Evolutionary conservation across 2,329 filamentous ascomycete genomes (phyloP), one percentile per base, ranked within the genome.

Genomic region (Penicillium freii): DNA sequence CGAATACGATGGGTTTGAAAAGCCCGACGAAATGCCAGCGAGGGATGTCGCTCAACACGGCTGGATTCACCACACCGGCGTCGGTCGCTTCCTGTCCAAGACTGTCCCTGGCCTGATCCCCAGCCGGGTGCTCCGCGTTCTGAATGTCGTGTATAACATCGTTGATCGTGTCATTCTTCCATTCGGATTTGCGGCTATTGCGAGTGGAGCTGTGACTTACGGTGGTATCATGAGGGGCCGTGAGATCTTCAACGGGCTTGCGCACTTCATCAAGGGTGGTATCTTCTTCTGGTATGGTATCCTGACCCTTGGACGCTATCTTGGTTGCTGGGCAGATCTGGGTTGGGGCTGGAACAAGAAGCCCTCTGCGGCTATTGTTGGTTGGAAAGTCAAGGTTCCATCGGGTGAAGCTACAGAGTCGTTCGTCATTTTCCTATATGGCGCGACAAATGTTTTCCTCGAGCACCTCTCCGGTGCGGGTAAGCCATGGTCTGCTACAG

Each of bases 331-430:
- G 72, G 87, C 89, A 57, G 90, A 96, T 59, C 83, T 93, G 56
- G 93, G 93, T 63, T 97, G 93, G 93, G 91, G 92, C 0, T 97
- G 93, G 93, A 97, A 97, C 68, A 75, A 92, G 58, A 89, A 89
- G 58, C 91, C 91, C 9, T 70, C 78, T 5, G 73, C 75, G 57
- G 79, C 79, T 10, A 70, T 84, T 13, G 81, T 85, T 19, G 81
- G 84, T 62, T 88, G 88, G 83, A 85, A 85, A 50, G 74, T 80
- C 39, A 77, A 73, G 45, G 66, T 85, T 31, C 90, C 89, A 1
- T 90, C 90, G 0, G 91, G 90, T 25, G 93, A 97, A 76, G 96
- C 96, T 66, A 85, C 88, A 48, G 93, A 97, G 75, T 95, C 91
- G 34, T 87, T 88, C 56, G 84, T 96, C 63, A 97, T 97, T 62